A percentile compares a stretch with the other conserved stretches of the same genome.
phyloP scores from a whole-genome alignment of 2,329 filamentous ascomycete species.

The Nothopassalora personata region DNA sequence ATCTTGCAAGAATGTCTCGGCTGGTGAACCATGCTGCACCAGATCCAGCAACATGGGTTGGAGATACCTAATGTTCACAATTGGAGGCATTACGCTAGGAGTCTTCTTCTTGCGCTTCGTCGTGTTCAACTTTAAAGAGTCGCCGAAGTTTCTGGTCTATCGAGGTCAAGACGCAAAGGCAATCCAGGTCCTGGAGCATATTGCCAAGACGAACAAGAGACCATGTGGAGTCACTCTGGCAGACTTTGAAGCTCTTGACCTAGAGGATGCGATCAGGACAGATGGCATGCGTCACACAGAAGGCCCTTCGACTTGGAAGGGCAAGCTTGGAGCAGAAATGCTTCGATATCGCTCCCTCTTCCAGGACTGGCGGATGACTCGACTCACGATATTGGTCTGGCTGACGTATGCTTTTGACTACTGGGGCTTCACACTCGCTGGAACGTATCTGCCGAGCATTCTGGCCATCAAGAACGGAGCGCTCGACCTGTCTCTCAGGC shows the following conservation, averaged over 20 bases:
- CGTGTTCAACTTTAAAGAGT: slow-evolving; percentile 53
- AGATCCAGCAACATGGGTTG: slow-evolving; percentile 41
- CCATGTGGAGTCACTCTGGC: slow-evolving; percentile 33
- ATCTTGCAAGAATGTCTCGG: slow-evolving; percentile 38
- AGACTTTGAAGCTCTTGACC: slow-evolving; percentile 32
- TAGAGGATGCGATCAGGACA: background rate
- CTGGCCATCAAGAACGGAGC: slow-evolving; percentile 48
- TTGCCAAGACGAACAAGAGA: slow-evolving; percentile 40
- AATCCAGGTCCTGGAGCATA: slow-evolving; percentile 41
- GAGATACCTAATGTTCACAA: slow-evolving; percentile 40
- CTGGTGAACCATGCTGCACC: slow-evolving; percentile 35
- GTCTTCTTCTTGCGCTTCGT: slow-evolving; percentile 51
- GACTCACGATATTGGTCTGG: slow-evolving; percentile 47
- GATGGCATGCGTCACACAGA: background rate
- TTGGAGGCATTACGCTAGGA: slow-evolving; percentile 36
- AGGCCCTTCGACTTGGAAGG: background rate
- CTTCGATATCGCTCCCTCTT: slow-evolving; percentile 42
- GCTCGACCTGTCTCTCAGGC: slow-evolving; percentile 38
- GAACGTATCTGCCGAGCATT: slow-evolving; percentile 47
- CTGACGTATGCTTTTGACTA: slow-evolving; percentile 50
- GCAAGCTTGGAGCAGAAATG: background rate
- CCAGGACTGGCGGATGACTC: slow-evolving; percentile 37
- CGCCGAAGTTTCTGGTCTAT: slow-evolving; percentile 56
- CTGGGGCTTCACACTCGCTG: slow-evolving; percentile 46
- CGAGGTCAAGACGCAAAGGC: slow-evolving; percentile 50